phyloP scores from a whole-genome alignment of 1,284 basidiomycete species.

The Trametes sp. region DNA sequence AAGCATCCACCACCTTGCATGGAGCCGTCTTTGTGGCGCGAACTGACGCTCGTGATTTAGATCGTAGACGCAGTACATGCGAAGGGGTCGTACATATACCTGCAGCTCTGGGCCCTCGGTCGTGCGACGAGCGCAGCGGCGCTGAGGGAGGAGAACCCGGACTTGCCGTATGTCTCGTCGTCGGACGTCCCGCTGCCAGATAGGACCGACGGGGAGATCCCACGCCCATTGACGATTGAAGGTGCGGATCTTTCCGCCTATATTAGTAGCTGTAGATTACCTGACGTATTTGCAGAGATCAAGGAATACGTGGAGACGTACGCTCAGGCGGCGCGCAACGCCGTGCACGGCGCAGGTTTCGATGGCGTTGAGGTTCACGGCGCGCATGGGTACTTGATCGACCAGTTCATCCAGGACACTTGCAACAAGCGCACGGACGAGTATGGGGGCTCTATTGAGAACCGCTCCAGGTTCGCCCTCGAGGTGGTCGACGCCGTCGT shows the following conservation, averaged over 20 bases:
- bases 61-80: conserved; percentile 34
- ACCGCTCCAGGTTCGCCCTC: conserved; percentile 60
- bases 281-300: conserved; percentile 42
- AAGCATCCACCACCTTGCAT: conserved; percentile 9
- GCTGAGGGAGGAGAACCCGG: conserved; percentile 39
- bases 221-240: conserved; percentile 41
- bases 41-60: neutral
- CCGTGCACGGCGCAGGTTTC: conserved; percentile 52
- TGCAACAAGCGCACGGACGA: conserved; percentile 63
- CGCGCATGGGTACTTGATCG: conserved; percentile 49
- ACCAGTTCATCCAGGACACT: conserved; percentile 52
- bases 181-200: conserved; percentile 47
- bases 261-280: neutral
- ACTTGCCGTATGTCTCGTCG: conserved; percentile 41
- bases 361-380: conserved; percentile 49
- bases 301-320: conserved; percentile 49
- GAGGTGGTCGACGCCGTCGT: conserved; percentile 56
- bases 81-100: conserved; percentile 49
- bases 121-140: conserved; percentile 46
- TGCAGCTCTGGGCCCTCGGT: conserved; percentile 58
- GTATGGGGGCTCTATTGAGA: conserved; percentile 65
- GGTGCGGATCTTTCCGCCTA: conserved; percentile 3
- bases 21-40: neutral
- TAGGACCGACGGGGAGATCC: conserved; percentile 36
- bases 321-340: conserved; percentile 51